Conservation (phyloP, 441 rosid species). For the Syzygium malaccense region DNA sequence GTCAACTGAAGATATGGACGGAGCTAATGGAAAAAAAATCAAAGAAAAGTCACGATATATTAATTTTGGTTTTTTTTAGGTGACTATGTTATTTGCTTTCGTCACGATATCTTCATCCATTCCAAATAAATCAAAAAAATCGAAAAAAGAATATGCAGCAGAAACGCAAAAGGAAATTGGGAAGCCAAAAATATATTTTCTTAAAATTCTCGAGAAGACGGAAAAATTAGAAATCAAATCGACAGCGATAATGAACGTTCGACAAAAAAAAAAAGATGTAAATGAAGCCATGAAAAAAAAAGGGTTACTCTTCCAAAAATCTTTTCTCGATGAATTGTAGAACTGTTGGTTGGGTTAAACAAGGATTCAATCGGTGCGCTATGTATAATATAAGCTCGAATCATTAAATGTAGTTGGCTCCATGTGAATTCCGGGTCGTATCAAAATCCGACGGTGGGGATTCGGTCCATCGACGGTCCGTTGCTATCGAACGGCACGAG, state of each 20-base stretch:
- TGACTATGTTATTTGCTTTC: not conserved
- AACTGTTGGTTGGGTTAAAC: not conserved
- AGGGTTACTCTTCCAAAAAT: not conserved
- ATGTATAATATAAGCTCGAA: too few relatives aligned
- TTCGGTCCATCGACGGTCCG: not conserved
- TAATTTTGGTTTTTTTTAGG: too few relatives aligned
- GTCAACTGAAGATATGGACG: not conserved
- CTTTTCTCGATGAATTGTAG: not conserved
- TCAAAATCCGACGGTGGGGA: not conserved
- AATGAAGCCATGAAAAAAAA: not conserved
- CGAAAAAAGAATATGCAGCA: not conserved
- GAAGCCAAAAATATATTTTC: not conserved
- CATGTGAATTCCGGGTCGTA: not conserved
- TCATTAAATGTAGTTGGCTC: too few relatives aligned
- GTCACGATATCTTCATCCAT: not conserved
- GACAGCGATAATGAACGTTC: not conserved
- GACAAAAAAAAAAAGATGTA: not conserved
- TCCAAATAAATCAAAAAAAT: not conserved
- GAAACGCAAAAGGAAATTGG: not conserved
- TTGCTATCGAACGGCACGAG: not conserved
- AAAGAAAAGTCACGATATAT: too few relatives aligned
- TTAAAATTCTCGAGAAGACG: not conserved
- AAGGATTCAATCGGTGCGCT: not conserved
- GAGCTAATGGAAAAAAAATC: too few relatives aligned
- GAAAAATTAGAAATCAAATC: not conserved